Percentiles rank a stretch among this genome's conserved stretches.
These are phyloP conservation scores for Scorias spongiosa DNA, from an alignment of 2,329 filamentous ascomycete species.

Conservation along the genomic window DNA sequence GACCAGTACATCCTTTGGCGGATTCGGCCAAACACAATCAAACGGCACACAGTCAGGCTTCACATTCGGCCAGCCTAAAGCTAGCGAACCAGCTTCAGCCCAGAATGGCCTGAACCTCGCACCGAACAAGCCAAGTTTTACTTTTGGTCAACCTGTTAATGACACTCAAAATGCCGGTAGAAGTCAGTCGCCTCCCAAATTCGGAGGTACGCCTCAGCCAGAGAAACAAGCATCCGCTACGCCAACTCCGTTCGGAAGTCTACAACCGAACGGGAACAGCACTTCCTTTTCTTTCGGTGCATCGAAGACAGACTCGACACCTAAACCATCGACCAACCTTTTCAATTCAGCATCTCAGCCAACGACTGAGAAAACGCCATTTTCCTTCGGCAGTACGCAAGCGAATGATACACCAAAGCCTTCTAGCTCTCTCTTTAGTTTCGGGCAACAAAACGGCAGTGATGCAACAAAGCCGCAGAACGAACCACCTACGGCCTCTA, in stretches of 20 bases:
- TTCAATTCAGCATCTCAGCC: neutral
- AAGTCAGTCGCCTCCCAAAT: neutral
- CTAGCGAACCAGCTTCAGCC: neutral
- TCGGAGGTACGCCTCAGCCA: neutral
- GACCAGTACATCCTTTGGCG: conserved; percentile 1
- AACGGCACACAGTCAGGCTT: neutral
- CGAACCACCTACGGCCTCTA: no score
- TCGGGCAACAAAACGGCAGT: neutral
- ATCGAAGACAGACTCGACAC: conserved; percentile 2
- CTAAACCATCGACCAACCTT: neutral
- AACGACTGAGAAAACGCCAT: neutral
- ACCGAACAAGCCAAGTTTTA: neutral
- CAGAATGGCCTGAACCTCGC: neutral
- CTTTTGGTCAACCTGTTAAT: neutral
- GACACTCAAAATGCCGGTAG: neutral
- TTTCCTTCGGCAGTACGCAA: neutral
- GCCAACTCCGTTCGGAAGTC: neutral
- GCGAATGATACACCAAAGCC: neutral
- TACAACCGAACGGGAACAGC: conserved; percentile 1
- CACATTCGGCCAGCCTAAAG: neutral
- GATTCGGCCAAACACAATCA: conserved; percentile 2
- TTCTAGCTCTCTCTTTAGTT: neutral
- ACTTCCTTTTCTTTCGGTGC: conserved; percentile 3
- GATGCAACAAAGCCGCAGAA: no score
- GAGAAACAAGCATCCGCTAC: neutral